Evolutionary conservation across 129 eudicot genomes (phyloP), one percentile per base, ranked within the genome.

Genomic region (Flaveria trinervia): DNA sequence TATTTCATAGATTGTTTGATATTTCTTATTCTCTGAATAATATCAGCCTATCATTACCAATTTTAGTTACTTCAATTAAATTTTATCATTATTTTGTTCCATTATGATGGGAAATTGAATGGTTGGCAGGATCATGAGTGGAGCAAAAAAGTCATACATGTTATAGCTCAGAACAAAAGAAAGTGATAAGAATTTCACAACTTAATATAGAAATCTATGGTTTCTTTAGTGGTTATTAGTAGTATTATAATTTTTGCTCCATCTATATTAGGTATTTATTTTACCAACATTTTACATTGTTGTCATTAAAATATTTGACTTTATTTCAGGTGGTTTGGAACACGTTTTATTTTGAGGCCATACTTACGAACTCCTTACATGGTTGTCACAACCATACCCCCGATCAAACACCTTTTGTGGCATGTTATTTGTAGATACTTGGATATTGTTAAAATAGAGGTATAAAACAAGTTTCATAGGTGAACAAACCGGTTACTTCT

Each of bases 11-110:
- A 28, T 73, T 44, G 48, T 66, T 65, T 36, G 28, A 45, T 46
- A 26, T 46, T 61, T 26, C 51, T 50, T 14, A 44, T 55, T 39
- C 26, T 59, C 64, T 49, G 64, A 62, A 83, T 14, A 9, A n/a
- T 77, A 65, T 69, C 43, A 26, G 70, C 72, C 83, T 83, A 48
- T 76, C 78, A 73, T 59, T 28, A 18, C 65, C 57, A 73, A 18
- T 75, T 90, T 84, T 96, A 93, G 95, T 93, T 93, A 84, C 95
- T 90, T 82, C 57, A 89, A 85, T 95, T 81, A 79, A 88, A 93
- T 79, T 93, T 90, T 75, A 90, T 96, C 26, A 55, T 93, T 69
- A 72, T 88, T 39, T 83, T 93, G 78, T 93, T 93, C 82, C 98
- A 93, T 76, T 90, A 93, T 49, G 98, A 93, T 81, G 96, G 96